Evolutionary conservation across 805 yeast species (phyloP).

Genomic region (Metschnikowia cerradonensis): DNA sequence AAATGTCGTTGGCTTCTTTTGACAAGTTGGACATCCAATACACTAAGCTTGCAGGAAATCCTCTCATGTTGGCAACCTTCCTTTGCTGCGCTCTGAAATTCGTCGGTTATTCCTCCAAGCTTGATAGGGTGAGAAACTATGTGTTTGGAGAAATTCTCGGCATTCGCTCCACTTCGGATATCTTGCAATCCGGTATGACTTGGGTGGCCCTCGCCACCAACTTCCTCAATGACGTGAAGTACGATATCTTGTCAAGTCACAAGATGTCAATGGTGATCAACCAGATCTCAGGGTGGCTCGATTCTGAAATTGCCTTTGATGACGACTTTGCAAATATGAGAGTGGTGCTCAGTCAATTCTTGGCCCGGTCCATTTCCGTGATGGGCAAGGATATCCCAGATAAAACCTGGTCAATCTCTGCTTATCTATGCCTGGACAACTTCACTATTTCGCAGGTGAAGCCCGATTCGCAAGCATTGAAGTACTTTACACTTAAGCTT

Average conservation of each 20-base stretch:
- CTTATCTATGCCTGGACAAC: conserved; percentile 41
- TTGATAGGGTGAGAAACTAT: conserved; percentile 54
- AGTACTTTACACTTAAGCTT: conserved; percentile 44
- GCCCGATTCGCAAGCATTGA: conserved; percentile 39
- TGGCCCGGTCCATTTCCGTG: conserved; percentile 22
- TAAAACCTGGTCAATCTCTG: conserved; percentile 35
- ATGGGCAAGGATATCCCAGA: conserved; percentile 22
- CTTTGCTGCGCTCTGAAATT: conserved; percentile 34
- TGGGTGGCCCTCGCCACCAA: conserved; percentile 47
- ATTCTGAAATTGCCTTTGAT: conserved; percentile 59
- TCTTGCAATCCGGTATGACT: conserved; percentile 40
- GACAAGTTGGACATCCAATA: conserved; percentile 29
- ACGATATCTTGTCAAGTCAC: conserved; percentile 55
- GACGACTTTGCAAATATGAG: conserved; percentile 49
- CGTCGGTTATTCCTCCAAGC: conserved; percentile 30
- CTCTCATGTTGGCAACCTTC: conserved; percentile 27
- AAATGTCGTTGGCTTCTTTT: conserved; percentile 18
- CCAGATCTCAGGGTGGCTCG: conserved; percentile 54
- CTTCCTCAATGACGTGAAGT: conserved; percentile 33
- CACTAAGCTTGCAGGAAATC: conserved; percentile 28
- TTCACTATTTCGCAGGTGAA: conserved; percentile 39
- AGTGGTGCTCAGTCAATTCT: conserved; percentile 47
- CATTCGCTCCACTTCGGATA: conserved; percentile 35
- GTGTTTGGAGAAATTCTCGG: conserved; percentile 67
- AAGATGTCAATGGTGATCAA: conserved; percentile 60